Conservation (phyloP, 108 stramenopile species). For the Mediolabrus comicus region DNA sequence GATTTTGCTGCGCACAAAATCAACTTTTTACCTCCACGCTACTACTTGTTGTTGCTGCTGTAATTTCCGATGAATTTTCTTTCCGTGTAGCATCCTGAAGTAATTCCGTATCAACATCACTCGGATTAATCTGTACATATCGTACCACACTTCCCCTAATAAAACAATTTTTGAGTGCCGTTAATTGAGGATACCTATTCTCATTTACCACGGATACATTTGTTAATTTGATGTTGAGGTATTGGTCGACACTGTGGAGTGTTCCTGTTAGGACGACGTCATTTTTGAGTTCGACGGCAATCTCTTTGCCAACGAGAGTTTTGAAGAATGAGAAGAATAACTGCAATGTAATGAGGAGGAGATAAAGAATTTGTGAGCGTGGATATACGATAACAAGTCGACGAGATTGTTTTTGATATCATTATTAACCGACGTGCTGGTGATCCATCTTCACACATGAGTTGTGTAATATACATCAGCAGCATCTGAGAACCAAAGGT, state of each 20-base stretch:
- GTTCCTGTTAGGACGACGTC: slow-evolving; percentile 95
- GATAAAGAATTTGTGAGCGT: not conserved
- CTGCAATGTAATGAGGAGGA: slow-evolving; percentile 40
- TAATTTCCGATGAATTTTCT: slow-evolving; percentile 72
- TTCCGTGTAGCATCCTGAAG: slow-evolving; percentile 98
- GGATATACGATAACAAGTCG: no score
- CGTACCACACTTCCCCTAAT: slow-evolving; percentile 98
- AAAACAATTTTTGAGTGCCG: slow-evolving; percentile 94
- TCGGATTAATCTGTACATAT: slow-evolving; percentile 95
- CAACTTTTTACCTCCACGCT: not conserved
- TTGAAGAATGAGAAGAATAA: slow-evolving; percentile 99
- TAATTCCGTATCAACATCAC: slow-evolving; percentile 96
- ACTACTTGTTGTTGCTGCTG: not conserved
- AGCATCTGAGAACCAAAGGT: no score
- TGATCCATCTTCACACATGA: no score
- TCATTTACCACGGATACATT: slow-evolving; percentile 90
- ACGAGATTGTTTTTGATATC: no score
- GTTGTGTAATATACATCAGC: no score
- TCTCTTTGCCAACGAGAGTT: slow-evolving; percentile 98
- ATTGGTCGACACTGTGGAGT: slow-evolving; percentile 98
- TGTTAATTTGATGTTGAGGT: slow-evolving; percentile 96
- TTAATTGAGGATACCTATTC: slow-evolving; percentile 84
- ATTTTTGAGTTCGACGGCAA: slow-evolving; percentile 99
- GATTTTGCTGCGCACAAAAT: not conserved
- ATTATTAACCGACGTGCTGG: no score